Evolutionary conservation across 148 eudicot species (phyloP), one percentile per base, ranked within the genome.

Genomic region (Amaranthus cruentus): DNA sequence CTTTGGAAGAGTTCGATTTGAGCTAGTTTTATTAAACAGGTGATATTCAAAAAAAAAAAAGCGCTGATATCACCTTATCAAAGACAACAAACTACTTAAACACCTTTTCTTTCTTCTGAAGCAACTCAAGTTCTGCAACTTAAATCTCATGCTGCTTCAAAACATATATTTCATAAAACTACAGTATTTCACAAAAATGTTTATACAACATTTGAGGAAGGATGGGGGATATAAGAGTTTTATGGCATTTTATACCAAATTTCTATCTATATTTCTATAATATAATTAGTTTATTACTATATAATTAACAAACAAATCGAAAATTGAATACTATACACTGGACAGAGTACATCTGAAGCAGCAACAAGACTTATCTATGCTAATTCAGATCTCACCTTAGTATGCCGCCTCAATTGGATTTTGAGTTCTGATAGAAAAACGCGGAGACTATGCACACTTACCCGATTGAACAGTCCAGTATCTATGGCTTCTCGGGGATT

Each of bases 401-500:
- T 9, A 54, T 15, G 63, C 77, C 28, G 47, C 77, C 48, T 74
- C 68, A 63, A 53, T 42, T 66, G 55, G 66, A 57, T 2, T 71
- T 67, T 46, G 47, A 8, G 38, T 28, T 28, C 58, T 14, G 60
- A 53, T 57, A 44, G 63, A 73, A 53, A 61, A 7, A 28, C 44
- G 38, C 38, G 38, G 38, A 77, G 54, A 66, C 64, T 42, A 64
- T 73, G 73, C 73, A 76, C 78, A 75, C 13, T 67, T 60, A 49
- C 69, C 66, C 53, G 68, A 60, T 60, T 69, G 46, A 67, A 69
- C 13, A 51, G 68, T 72, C 73, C 28, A 51, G 54, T n/a, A 68
- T 46, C 68, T 75, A 79, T 58, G 75, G 73, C 69, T 72, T 77
- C 53, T 84, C 81, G 44, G 77, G 81, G 52, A 70, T 62, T 58